These are phyloP conservation scores for Urochloa ruziziensis DNA, from an alignment of 176 grass and related monocot species.

Conservation along the genomic window DNA sequence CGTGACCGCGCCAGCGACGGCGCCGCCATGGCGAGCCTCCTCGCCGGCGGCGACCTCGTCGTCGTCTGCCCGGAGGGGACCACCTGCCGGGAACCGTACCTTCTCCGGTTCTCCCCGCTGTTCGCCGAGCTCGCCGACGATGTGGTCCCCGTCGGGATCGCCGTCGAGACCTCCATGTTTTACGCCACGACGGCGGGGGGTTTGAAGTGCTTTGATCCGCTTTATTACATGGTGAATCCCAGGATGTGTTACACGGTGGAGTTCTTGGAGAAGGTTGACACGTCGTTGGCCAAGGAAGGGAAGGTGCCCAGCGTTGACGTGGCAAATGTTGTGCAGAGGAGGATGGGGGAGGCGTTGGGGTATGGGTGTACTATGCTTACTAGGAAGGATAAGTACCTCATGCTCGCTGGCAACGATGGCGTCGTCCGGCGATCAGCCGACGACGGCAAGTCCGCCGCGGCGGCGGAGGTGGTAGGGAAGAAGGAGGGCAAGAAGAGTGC, in stretches of 20 bases:
- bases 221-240: constrained; percentile 66
- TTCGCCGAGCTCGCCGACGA: constrained; percentile 64
- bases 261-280: constrained; percentile 52
- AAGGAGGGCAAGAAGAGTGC: background rate
- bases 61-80: constrained; percentile 78
- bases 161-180: constrained; percentile 61
- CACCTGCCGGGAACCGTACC: constrained; percentile 70
- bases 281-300: background rate
- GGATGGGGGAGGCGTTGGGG: constrained; percentile 58
- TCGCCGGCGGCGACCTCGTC: constrained; percentile 37
- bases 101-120: constrained; percentile 74
- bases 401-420: constrained; percentile 78
- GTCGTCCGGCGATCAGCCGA: background rate
- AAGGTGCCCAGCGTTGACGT: constrained; percentile 26
- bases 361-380: constrained; percentile 68
- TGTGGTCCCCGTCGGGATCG: constrained; percentile 53
- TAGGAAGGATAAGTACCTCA: constrained; percentile 81
- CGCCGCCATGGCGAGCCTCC: constrained; percentile 31
- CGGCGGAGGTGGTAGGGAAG: background rate
- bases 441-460: background rate
- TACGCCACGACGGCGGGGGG: constrained; percentile 68
- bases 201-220: constrained; percentile 65
- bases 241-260: constrained; percentile 53
- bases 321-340: constrained; percentile 61
- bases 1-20: constrained; percentile 39